Evolutionary conservation across 345 rosid genomes (phyloP), one percentile per base, ranked within the genome.

Genomic region (Citrus medica): DNA sequence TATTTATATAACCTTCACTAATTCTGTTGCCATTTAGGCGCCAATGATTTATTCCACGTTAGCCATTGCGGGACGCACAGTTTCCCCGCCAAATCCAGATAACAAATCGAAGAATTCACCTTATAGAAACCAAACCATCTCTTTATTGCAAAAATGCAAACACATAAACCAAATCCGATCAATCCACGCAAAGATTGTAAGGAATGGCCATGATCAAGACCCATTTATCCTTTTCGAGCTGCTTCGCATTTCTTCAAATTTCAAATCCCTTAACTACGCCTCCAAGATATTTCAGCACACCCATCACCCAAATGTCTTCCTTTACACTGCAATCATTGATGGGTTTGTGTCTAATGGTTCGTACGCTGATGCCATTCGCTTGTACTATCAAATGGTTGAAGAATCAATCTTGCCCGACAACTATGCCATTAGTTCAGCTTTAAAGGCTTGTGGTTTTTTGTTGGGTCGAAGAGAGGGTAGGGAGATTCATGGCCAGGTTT

Each of bases 281-380:
- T 71, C 70, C 73, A 88, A 77, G 67, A 82, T 87, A 75, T 92
- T 92, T 71, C 78, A 79, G 3, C 71, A 65, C 80, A 84, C 78
- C 33, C 76, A 69, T 8, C 75, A 77, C 53, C 95, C 89, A 38
- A 90, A 90, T 37, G 88, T 90, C 0, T 91, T 82, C 60, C 89
- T 88, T 22, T 86, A 86, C 88, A 92, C 95, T 30, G 91, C 89
- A 74, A 81, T 88, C 72, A 88, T 90, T 67, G 90, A 88, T 67
- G 90, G 89, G 35, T 81, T 87, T 60, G 91, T 85, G 24, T 80
- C 77, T 19, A 83, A 84, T 32, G 84, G 85, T 66, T 85, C 74
- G 74, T 83, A 32, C 65, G 33, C 58, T 37, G 84, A 88, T 75
- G 93, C 88, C 32, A 86, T 90, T 77, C 48, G 64, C 27, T 42